Evolutionary conservation across 129 eudicot species (phyloP), one percentile per base, ranked within the genome.

Genomic region (Deinandra increscens): DNA sequence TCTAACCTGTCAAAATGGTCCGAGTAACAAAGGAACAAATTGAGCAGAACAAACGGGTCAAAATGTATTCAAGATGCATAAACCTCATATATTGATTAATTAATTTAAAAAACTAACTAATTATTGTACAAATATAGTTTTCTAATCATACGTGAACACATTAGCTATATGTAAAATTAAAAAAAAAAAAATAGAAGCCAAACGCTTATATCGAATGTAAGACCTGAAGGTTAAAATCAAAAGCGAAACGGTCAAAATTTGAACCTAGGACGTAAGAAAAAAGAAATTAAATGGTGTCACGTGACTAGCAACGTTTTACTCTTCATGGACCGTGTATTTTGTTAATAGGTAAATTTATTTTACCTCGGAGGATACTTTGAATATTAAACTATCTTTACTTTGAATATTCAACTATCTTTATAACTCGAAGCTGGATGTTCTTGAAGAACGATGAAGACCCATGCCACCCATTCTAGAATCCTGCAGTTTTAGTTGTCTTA

Each of bases 381-480:
- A 50, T 70, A 41, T 65, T 64, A 39, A 22, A 14, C 14, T 11
- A 26, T 49, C 61, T 11, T 82, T 80, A 71, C n/a, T n/a, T n/a
- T 15, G 45, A 37, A 50, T 70, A 41, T 65, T 64, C 46, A 22
- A 14, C 14, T 11, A 26, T 49, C 61, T 11, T 82, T 80, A 71
- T 60, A 87, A 60, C 60, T 64, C 44, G 15, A 15, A 58, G 18
- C 60, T 46, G 12, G 26, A 33, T 38, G 33, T 66, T 23, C 61
- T 23, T 45, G 54, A 36, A 42, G 64, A 26, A 11, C 20, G 54
- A 36, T 26, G 54, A 36, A 36, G 54, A 26, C 60, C 26, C 41
- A 46, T 67, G 62, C 45, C 79, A 10, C 64, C 61, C 76, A 71
- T 26, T 75, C 84, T 79, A 62, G 94, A 76, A 78, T 92, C 95